Conservation (phyloP, 2,329 filamentous ascomycete genomes). For the Pseudogymnoascus sp. region DNA sequence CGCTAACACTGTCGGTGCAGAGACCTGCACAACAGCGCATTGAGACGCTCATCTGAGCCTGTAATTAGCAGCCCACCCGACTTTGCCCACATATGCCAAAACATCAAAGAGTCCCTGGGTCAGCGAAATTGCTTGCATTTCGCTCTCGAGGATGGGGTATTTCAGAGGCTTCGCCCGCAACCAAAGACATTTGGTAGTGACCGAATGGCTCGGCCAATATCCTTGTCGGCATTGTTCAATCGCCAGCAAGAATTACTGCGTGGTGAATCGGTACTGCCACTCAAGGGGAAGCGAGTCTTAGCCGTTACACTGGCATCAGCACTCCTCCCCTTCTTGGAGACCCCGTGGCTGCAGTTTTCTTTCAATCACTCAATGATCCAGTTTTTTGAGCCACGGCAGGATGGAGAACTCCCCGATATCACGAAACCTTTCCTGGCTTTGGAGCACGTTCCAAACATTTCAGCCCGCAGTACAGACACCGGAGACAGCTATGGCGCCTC, state of each 20-base stretch:
- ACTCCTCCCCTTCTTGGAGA: slow-evolving; percentile 17
- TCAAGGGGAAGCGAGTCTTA: slow-evolving; percentile 18
- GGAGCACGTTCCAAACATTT: slow-evolving; percentile 14
- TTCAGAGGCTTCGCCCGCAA: slow-evolving; percentile 15
- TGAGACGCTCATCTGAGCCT: background rate
- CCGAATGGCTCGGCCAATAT: slow-evolving; percentile 12
- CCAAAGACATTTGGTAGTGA: slow-evolving; percentile 13
- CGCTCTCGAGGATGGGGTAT: slow-evolving; percentile 11
- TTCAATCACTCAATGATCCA: slow-evolving; percentile 13
- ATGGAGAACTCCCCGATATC: slow-evolving; percentile 14
- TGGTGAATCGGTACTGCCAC: slow-evolving; percentile 12
- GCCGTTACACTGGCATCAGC: slow-evolving; percentile 15
- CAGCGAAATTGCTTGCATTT: slow-evolving; percentile 15
- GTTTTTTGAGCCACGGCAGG: slow-evolving; percentile 12
- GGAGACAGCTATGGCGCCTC: slow-evolving; percentile 14
- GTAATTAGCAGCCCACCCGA: slow-evolving; percentile 9
- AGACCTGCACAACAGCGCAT: background rate
- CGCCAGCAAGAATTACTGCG: slow-evolving; percentile 6
- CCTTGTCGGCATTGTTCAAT: slow-evolving; percentile 13
- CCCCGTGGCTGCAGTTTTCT: slow-evolving; percentile 16
- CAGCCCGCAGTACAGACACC: slow-evolving; percentile 11
- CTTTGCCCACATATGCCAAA: slow-evolving; percentile 14
- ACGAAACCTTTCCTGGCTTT: slow-evolving; percentile 15
- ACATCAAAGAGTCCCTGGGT: slow-evolving; percentile 13
- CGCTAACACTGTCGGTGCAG: slow-evolving; percentile 10